These are phyloP conservation scores for Panaeolus cyanescens DNA, from an alignment of 768 basidiomycete genomes.

Conservation along the genomic window DNA sequence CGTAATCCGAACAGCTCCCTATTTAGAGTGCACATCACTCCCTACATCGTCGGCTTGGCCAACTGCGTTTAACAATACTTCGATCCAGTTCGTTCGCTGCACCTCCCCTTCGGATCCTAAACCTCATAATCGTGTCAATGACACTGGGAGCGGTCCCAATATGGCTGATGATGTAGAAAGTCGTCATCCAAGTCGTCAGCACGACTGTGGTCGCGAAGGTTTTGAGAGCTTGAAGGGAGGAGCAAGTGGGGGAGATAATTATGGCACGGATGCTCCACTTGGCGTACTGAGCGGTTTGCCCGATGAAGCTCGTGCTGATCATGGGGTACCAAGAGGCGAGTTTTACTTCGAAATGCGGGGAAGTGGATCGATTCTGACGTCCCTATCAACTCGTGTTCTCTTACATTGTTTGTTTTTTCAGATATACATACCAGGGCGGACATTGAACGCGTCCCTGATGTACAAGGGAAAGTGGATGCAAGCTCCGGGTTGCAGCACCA, in stretches of 20 bases:
- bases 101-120: not conserved
- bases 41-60: conserved; percentile 52
- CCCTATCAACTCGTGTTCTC: not conserved
- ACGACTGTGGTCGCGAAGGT: not conserved
- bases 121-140: not conserved
- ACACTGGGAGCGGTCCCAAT: not conserved
- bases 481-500: not conserved
- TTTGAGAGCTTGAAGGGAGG: not conserved
- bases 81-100: conserved; percentile 47
- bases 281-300: not conserved
- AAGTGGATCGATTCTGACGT: not conserved
- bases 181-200: not conserved
- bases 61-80: conserved; percentile 68
- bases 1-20: conserved; percentile 40
- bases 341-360: conserved; percentile 1
- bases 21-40: conserved; percentile 47
- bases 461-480: not conserved
- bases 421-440: not conserved
- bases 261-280: not conserved
- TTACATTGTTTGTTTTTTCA: not conserved
- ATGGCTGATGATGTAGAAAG: not conserved
- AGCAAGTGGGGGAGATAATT: not conserved
- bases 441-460: not conserved
- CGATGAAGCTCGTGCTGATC: not conserved
- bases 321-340: not conserved